A percentile compares a stretch with the other conserved stretches of the same genome.
Conservation (phyloP, 2,329 filamentous ascomycete genomes). For the Drechslerella coelobrocha region DNA sequence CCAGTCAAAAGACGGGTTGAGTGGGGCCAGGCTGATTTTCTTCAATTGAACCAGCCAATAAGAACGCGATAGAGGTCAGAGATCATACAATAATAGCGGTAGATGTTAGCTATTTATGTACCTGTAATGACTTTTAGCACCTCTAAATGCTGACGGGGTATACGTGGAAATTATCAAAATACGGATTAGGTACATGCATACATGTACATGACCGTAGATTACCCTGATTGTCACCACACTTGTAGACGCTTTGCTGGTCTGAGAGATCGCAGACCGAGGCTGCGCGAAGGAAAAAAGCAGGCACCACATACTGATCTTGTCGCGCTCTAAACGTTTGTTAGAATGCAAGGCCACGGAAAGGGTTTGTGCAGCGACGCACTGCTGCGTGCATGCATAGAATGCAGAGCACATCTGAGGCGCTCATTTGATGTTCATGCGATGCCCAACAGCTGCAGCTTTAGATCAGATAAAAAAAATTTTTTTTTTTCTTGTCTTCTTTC, state of each 20-base stretch:
- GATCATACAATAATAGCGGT: not conserved
- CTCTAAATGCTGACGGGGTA: not conserved
- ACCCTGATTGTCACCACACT: no score
- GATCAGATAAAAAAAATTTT: constrained; percentile 9
- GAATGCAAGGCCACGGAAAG: constrained; percentile 19
- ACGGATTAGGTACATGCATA: not conserved
- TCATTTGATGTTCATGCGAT: constrained; percentile 50
- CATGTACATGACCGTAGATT: not conserved
- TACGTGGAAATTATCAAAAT: no score
- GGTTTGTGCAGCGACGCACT: constrained; percentile 18
- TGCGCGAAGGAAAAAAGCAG: constrained; percentile 32
- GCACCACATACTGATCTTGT: constrained; percentile 31
- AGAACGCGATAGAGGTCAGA: not conserved
- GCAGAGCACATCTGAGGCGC: constrained; percentile 22
- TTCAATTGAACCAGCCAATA: constrained; percentile 2
- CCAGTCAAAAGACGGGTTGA: not conserved
- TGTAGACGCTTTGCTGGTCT: no score
- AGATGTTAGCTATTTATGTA: not conserved
- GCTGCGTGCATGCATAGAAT: constrained; percentile 35
- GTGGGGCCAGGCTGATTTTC: constrained; percentile 4
- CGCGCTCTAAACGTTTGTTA: constrained; percentile 14
- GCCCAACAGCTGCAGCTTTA: constrained; percentile 13
- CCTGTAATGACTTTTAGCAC: not conserved
- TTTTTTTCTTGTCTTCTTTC: not conserved
- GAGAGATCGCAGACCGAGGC: no score